A percentile compares a stretch with the other conserved stretches of the same genome.
phyloP scores from a whole-genome alignment of 2,329 filamentous ascomycete species.

The Mollisiaceae sp. region DNA sequence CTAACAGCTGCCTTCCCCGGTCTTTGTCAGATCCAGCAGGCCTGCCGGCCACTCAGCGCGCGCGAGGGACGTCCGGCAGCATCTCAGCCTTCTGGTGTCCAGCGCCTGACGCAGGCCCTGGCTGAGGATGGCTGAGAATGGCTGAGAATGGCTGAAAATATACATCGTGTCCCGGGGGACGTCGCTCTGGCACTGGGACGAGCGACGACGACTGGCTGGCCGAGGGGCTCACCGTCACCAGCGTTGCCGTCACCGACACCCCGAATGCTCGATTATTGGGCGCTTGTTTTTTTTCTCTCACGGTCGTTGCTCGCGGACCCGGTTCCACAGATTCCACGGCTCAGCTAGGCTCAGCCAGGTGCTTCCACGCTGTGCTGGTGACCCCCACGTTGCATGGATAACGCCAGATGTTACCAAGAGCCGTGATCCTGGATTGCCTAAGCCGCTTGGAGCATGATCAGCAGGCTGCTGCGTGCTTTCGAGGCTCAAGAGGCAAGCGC shows the following conservation, averaged over 20 bases:
- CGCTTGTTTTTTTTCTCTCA: background rate
- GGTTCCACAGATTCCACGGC: no score
- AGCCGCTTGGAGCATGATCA: slow-evolving; percentile 30
- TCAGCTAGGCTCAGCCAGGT: no score
- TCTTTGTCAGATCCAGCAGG: slow-evolving; percentile 1
- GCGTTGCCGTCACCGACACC: background rate
- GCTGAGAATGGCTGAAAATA: slow-evolving; percentile 8
- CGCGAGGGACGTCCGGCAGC: no score
- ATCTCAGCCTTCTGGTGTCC: slow-evolving; percentile 15
- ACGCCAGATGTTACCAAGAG: slow-evolving; percentile 26
- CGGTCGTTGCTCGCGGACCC: background rate
- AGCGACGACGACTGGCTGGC: background rate
- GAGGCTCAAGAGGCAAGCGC: background rate
- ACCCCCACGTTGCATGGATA: slow-evolving; percentile 24
- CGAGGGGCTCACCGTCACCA: background rate
- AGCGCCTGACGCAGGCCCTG: slow-evolving; percentile 15
- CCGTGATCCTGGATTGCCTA: slow-evolving; percentile 30
- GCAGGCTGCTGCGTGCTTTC: slow-evolving; percentile 17
- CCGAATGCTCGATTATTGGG: background rate
- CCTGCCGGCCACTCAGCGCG: background rate
- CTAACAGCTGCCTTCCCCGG: background rate
- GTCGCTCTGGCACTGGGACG: background rate
- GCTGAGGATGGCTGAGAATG: no score
- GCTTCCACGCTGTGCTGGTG: background rate
- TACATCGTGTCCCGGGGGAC: slow-evolving; percentile 7